Evolutionary conservation across 139 green algal species (phyloP).

Genomic region (Chlamydomonas applanata): DNA sequence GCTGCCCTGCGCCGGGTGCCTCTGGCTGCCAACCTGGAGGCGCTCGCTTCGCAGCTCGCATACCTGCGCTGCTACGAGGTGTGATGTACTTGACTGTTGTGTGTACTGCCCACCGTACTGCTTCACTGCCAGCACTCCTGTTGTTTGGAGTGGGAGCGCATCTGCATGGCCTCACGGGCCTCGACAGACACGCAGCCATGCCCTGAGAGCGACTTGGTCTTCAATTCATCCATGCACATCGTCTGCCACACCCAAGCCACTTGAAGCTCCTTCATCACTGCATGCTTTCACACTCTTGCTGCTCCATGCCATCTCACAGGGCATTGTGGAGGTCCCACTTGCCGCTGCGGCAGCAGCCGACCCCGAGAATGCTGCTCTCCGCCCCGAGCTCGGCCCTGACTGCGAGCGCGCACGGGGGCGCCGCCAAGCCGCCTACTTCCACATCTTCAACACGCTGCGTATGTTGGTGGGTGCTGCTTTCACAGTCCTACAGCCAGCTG

Average conservation of each 20-base stretch:
- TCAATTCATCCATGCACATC: neutral
- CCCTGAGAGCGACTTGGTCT: neutral
- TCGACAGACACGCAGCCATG: too few species aligned
- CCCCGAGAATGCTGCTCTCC: slow-evolving; percentile 49
- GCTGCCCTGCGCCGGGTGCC: slow-evolving; percentile 54
- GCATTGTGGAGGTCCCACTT: slow-evolving; percentile 49
- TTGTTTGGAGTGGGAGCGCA: too few species aligned
- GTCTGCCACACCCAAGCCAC: neutral
- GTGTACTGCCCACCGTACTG: too few species aligned
- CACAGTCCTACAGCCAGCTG: too few species aligned
- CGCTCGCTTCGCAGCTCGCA: slow-evolving; percentile 65
- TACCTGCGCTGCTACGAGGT: slow-evolving; percentile 63
- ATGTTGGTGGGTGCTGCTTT: slow-evolving; percentile 35
- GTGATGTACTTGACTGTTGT: slow-evolving; percentile 1
- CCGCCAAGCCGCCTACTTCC: slow-evolving; percentile 53
- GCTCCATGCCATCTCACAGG: slow-evolving; percentile 33
- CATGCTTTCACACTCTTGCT: neutral
- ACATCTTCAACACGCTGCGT: slow-evolving; percentile 50
- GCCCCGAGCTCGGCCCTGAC: slow-evolving; percentile 33
- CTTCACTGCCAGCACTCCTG: too few species aligned
- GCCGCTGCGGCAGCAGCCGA: slow-evolving; percentile 63
- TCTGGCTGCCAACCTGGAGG: slow-evolving; percentile 47
- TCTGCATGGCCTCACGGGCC: too few species aligned
- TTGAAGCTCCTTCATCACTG: neutral
- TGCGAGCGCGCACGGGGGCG: slow-evolving; percentile 45